Evolutionary conservation across 768 basidiomycete species (phyloP).

Genomic region (Tubosaeta sp.): DNA sequence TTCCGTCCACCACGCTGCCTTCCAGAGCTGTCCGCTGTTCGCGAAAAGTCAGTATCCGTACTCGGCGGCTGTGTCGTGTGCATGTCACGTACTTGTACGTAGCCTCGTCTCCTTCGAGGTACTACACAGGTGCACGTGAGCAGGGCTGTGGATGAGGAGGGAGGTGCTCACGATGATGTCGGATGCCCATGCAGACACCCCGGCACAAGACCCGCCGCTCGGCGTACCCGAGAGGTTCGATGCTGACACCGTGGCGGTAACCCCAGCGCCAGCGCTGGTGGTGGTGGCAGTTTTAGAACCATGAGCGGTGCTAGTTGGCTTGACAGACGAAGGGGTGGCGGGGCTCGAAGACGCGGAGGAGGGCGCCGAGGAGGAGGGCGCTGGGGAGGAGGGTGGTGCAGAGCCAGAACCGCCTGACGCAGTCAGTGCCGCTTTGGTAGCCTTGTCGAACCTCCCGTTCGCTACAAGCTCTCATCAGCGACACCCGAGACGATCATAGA

Average conservation of each 20-base stretch:
- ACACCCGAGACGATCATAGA: not conserved
- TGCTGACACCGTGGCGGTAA: not conserved
- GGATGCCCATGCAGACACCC: constrained; percentile 40
- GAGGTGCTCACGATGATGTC: constrained; percentile 32
- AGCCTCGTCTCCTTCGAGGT: constrained; percentile 38
- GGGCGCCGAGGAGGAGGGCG: not conserved
- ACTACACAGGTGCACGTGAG: constrained; percentile 27
- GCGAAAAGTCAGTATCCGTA: not conserved
- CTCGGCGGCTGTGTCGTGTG: not conserved
- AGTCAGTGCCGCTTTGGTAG: constrained; percentile 39
- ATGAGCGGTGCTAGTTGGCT: constrained; percentile 5
- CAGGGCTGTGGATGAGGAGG: not conserved
- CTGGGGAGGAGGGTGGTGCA: not conserved
- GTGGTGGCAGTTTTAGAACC: constrained; percentile 8
- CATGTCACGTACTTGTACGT: constrained; percentile 41
- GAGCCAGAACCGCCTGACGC: not conserved
- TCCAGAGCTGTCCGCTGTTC: constrained; percentile 3
- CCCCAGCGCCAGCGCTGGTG: not conserved
- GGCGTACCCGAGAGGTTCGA: not conserved
- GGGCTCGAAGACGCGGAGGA: not conserved
- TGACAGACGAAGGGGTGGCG: not conserved
- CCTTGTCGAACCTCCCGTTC: constrained; percentile 37
- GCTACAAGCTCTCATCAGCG: constrained; percentile 21
- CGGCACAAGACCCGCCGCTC: constrained; percentile 34
- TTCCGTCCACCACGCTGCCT: constrained; percentile 19